Evolutionary conservation across 2,329 filamentous ascomycete genomes (phyloP), one percentile per base, ranked within the genome.

Genomic region (Phyllosticta paracitricarpa): DNA sequence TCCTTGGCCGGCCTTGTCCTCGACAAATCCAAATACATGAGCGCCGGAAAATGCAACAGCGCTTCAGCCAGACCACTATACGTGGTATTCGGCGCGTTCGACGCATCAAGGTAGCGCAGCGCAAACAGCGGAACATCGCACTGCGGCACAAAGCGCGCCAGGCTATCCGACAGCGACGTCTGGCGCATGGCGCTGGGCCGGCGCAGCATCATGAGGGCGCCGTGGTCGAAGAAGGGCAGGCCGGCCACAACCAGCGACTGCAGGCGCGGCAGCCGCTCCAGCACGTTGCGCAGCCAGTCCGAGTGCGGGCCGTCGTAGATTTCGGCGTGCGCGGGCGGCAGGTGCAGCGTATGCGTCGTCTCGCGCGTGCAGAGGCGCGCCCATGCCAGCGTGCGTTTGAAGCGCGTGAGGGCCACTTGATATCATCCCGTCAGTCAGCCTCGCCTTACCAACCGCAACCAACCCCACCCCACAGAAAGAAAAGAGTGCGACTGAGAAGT

Each of bases 181-280:
- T 62, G 67, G 62, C 68, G 67, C 64, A 66, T 68, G 12, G 63
- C 54, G 63, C 69, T 73, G 51, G 69, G 64, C 59, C 72, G 68
- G 58, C 73, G 77, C 60, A 85, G 67, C 2, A 78, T 80, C 61
- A 78, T 72, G 59, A 86, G 76, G 19, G 82, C 77, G 63, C 79
- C 78, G 68, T 86, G 82, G 61, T 86, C 84, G 66, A 86, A 85
- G 68, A 85, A 85, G 0, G 83, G 82, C 56, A 86, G 70, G 30
- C 77, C 78, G 17, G 82, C 79, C 10, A 86, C 82, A 62, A 85
- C 78, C 56, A 86, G 71, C 1, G 81, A 83, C 65, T 86, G 84
- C 17, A 86, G 72, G 58, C 79, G 78, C 2, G 84, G 84, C 22
- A 86, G 73, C 59, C 76, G 78, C 59, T 84, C 81, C 24, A 86